Base-by-base conservation (phyloP, 2,329 filamentous ascomycete species). In the Ophiostoma himal-ulmi region DNA sequence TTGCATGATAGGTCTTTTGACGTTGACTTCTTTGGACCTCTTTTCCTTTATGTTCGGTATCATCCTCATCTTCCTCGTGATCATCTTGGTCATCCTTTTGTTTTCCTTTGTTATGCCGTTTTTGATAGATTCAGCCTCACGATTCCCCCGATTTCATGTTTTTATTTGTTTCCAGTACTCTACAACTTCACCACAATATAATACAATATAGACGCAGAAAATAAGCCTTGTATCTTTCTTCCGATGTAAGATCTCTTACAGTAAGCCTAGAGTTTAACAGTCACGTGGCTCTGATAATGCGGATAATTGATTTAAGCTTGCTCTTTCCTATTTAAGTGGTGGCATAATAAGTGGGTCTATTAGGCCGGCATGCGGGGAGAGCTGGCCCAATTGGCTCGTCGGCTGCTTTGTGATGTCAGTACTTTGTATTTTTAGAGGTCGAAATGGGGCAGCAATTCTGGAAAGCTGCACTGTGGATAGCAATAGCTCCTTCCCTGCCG, bases 121-220 rank as follows among this genome's bases (percentile, higher is more conserved):
- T 52, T 69, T 34, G 26, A 62, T 20, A 22, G 34, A 57, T 20
- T n/a, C 54, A 54, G 30, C 34, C 14, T 67, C 7, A 52, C 39
- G 60, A 64, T 64, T 64, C 60, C 60, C 52, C 60, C 60, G 60
- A n/a, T 68, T 17, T 26, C 17, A 20, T 17, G 26, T 34, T 68
- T 37, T 22, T 30, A 3, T 22, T n/a, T 52, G 30, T 52, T 30
- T 34, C 26, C 37, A 37, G 17, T 64, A 36, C 30, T n/a, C 26
- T 20, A 36, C 26, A 36, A 11, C 30, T 64, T 36, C 2, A 3
- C 14, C 37, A n/a, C 30, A 1, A 34, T 37, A 64, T 20, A 36
- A 36, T 36, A n/a, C 20, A 22, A 36, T n/a, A 2, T 20, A 64
- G 60, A 30, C 10, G 10, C 30, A 36, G 17, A 37, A 37, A 37